A percentile compares a stretch with the other conserved stretches of the same genome.
These are phyloP conservation scores for Pyrenophora graminea DNA, from an alignment of 2,329 filamentous ascomycete genomes.

Conservation along the genomic window DNA sequence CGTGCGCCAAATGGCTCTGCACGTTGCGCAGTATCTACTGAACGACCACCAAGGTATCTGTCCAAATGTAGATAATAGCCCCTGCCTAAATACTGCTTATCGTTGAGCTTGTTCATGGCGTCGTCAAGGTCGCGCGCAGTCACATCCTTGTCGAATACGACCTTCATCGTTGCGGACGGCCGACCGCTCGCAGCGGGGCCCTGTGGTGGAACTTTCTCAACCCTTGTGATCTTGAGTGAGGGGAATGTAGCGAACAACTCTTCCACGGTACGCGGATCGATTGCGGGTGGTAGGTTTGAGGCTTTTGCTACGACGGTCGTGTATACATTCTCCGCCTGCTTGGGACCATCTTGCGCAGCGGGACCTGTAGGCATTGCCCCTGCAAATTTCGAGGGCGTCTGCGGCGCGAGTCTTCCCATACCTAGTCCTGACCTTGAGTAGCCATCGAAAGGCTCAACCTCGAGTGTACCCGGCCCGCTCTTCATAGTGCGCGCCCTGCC, in stretches of 20 bases:
- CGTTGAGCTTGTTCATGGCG: conserved; percentile 39
- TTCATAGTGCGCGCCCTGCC: conserved; percentile 35
- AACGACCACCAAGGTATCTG: conserved; percentile 34
- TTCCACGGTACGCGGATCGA: conserved; percentile 29
- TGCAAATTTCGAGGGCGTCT: conserved; percentile 24
- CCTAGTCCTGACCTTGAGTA: conserved; percentile 19
- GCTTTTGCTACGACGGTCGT: conserved; percentile 38
- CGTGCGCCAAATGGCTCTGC: conserved; percentile 39
- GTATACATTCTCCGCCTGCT: conserved; percentile 32
- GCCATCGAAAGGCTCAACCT: conserved; percentile 28
- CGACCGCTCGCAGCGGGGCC: conserved; percentile 24
- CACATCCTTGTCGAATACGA: conserved; percentile 40
- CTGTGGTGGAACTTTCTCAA: conserved; percentile 34
- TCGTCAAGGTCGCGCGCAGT: conserved; percentile 34
- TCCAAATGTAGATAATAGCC: conserved; percentile 44
- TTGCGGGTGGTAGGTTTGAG: conserved; percentile 39
- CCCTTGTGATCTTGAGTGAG: conserved; percentile 39
- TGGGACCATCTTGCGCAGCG: conserved; percentile 18
- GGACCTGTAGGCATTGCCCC: conserved; percentile 17
- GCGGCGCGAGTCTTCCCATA: conserved; percentile 20
- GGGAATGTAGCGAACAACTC: conserved; percentile 38
- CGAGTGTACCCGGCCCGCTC: conserved; percentile 41
- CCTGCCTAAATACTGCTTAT: conserved; percentile 40
- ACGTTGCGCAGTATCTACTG: conserved; percentile 28
- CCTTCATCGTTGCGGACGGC: conserved; percentile 36